Base-by-base conservation (phyloP, 192 early-diverging fungal genomes). In the Allomyces arbusculus region DNA sequence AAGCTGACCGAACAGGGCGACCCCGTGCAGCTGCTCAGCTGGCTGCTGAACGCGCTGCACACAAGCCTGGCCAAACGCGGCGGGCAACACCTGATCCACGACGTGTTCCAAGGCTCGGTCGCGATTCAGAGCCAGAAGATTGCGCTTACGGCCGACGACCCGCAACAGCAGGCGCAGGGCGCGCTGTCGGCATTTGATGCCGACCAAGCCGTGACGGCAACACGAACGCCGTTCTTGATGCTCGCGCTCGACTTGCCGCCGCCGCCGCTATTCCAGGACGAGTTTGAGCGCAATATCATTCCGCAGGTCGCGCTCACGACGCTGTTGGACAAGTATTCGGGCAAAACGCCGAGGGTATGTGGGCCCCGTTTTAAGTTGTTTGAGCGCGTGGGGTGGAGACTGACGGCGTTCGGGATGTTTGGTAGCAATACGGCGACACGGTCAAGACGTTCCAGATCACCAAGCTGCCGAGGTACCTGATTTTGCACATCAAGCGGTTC, bases 21-120 rank as follows among this genome's bases (percentile, higher is more conserved):
- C 73, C 84, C 90, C 2, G 81, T 91, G 61, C 91, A 91, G 10
- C 88, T 96, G 66, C 70, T 95, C 6, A 82, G 84, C 7, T 98
- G 95, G 95, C 84, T 96, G 58, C 76, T 98, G 61, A 96, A 98
- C 71, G 76, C 86, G 16, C 64, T 98, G 64, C 95, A 98, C 69
- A 76, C 73, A 20, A 92, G 88, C 62, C 75, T 98, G 22, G 89
- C 88, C 24, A 72, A 77, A 24, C 86, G 82, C 67, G 92, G 88
- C 73, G 67, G 64, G 75, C 68, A 9, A 23, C 26, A 65, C n/a
- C 14, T 25, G 45, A 82, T 98, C 3, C 87, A 93, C 70, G 67
- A 80, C 44, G 81, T 84, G 10, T 92, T 98, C 65, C 91, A 91
- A 69, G 95, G 95, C 24, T 83, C 92, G 44, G 71, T 98, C 0